These are phyloP conservation scores for Amorphotheca resinae DNA, from an alignment of 495 filamentous ascomycete species.

Conservation along the genomic window DNA sequence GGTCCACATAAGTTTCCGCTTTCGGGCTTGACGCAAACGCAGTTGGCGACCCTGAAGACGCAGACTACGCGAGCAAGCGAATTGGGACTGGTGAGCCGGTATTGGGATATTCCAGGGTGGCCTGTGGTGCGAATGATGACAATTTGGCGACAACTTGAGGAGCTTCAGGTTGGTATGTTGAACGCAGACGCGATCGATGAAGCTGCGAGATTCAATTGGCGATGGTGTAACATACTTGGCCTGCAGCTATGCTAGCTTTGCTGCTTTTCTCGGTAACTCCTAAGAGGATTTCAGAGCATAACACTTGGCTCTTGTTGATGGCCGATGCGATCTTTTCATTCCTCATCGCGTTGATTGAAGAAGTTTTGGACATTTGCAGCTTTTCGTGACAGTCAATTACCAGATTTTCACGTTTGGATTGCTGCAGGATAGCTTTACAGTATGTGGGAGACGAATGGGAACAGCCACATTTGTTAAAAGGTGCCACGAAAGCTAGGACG, in stretches of 20 bases:
- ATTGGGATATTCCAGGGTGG: constrained; percentile 18
- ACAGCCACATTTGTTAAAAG: too few species aligned
- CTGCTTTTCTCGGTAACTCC: too few species aligned
- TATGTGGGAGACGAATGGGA: too few species aligned
- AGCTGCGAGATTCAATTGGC: constrained; percentile 16
- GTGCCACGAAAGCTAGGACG: too few species aligned
- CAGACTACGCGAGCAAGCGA: constrained; percentile 10
- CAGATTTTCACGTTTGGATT: too few species aligned
- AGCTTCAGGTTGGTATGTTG: constrained; percentile 12
- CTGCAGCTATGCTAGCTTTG: constrained; percentile 12
- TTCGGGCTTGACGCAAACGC: constrained; percentile 22
- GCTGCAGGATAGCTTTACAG: too few species aligned
- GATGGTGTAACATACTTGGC: constrained; percentile 10
- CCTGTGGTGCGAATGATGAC: constrained; percentile 7
- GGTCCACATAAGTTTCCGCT: constrained; percentile 3
- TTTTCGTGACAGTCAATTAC: too few species aligned
- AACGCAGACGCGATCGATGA: constrained; percentile 12
- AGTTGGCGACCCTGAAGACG: constrained; percentile 5
- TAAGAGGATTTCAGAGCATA: too few species aligned
- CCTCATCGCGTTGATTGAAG: too few species aligned
- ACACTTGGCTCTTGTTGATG: too few species aligned
- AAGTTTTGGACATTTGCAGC: too few species aligned
- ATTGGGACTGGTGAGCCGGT: constrained; percentile 14
- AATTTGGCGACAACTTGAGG: constrained; percentile 13
- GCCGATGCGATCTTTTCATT: too few species aligned